These are phyloP conservation scores for Cercophora scortea DNA, from an alignment of 495 filamentous ascomycete genomes.

Conservation along the genomic window DNA sequence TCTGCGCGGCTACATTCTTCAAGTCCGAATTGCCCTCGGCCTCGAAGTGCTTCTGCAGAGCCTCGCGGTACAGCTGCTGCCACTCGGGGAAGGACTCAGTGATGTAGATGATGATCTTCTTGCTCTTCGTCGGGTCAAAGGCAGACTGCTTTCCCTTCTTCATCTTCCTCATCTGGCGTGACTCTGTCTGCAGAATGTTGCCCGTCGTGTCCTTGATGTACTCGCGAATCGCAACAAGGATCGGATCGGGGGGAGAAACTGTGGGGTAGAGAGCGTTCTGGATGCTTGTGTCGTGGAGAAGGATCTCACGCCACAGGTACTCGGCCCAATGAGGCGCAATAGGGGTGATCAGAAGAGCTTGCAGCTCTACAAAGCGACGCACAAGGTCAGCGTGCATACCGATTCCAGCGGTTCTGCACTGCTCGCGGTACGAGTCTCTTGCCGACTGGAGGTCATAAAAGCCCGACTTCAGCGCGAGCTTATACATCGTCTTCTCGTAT, in stretches of 20 bases:
- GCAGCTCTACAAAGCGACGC: conserved; percentile 63
- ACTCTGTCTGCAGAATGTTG: conserved; percentile 73
- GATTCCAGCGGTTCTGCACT: conserved; percentile 55
- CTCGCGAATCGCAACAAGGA: conserved; percentile 60
- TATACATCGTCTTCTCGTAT: conserved; percentile 78
- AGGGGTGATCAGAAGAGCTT: conserved; percentile 34
- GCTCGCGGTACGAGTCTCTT: conserved; percentile 79
- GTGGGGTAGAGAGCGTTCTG: conserved; percentile 68
- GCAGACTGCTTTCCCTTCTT: conserved; percentile 68
- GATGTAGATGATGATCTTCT: conserved; percentile 72
- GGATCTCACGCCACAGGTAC: conserved; percentile 80
- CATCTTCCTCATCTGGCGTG: conserved; percentile 62
- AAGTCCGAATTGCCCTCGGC: conserved; percentile 48
- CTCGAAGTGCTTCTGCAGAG: conserved; percentile 46
- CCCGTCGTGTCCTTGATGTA: conserved; percentile 66
- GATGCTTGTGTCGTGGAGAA: conserved; percentile 58
- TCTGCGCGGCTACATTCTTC: conserved; percentile 60
- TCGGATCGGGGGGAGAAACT: conserved; percentile 47
- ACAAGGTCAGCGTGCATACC: conserved; percentile 67
- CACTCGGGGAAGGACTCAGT: conserved; percentile 67
- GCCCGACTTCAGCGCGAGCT: conserved; percentile 75
- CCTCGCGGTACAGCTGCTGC: conserved; percentile 78
- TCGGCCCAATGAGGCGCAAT: conserved; percentile 89
- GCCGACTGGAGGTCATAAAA: conserved; percentile 79
- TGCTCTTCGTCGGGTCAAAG: conserved; percentile 77